A percentile compares a stretch with the other conserved stretches of the same genome.
Evolutionary conservation across 2,329 filamentous ascomycete genomes (phyloP).

Genomic region (Pseudogymnoascus sp.): DNA sequence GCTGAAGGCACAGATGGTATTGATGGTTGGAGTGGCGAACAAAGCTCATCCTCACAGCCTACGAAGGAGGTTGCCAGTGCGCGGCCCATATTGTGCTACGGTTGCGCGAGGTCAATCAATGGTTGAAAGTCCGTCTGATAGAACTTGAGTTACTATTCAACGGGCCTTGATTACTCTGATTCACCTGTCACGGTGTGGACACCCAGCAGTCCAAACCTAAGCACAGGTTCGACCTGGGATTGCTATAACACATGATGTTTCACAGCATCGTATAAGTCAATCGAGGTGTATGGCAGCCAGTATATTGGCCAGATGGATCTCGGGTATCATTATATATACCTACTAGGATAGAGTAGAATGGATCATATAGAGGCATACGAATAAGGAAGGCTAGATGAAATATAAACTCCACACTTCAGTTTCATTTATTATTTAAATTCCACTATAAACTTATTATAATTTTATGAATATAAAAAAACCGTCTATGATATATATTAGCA

Average conservation of each 20-base stretch:
- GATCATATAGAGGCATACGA: background rate
- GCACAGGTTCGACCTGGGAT: background rate
- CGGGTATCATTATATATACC: background rate
- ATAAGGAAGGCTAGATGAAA: background rate
- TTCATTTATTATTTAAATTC: background rate
- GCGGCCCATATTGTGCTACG: slow-evolving; percentile 56
- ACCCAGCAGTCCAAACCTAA: background rate
- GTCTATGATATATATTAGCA: background rate
- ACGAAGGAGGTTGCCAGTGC: slow-evolving; percentile 25
- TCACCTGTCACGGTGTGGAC: background rate
- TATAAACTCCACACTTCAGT: background rate
- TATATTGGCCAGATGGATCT: background rate
- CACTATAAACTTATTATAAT: no score
- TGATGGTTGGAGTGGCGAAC: slow-evolving; percentile 54
- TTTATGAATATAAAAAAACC: background rate
- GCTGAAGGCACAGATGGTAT: slow-evolving; percentile 57
- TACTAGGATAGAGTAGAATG: background rate
- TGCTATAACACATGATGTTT: background rate
- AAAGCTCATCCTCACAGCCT: slow-evolving; percentile 34
- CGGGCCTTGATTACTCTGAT: background rate
- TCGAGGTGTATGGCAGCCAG: background rate
- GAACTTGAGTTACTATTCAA: background rate
- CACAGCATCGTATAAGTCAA: background rate
- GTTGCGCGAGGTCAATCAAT: slow-evolving; percentile 60
- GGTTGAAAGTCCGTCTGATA: slow-evolving; percentile 35